phyloP scores from a whole-genome alignment of 2,329 filamentous ascomycete genomes.

The Byssochlamys sp. region DNA sequence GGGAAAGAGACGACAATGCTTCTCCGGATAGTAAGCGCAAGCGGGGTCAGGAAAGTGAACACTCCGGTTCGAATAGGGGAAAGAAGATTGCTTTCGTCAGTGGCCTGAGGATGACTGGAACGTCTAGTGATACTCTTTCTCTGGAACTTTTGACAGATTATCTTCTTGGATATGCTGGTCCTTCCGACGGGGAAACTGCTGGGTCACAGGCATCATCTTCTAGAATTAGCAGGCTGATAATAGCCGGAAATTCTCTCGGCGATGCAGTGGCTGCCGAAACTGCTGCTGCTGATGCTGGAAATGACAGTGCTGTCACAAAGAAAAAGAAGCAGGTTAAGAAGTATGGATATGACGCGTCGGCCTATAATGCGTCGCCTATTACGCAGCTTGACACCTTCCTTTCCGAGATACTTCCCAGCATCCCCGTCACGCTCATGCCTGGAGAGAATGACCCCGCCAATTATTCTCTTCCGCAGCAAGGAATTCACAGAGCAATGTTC shows the following conservation, averaged over 20 bases:
- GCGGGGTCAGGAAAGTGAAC: conserved; percentile 33
- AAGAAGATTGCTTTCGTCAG: conserved; percentile 82
- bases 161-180: conserved; percentile 69
- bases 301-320: conserved; percentile 12
- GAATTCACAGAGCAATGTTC: conserved; percentile 87
- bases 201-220: conserved; percentile 22
- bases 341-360: conserved; percentile 83
- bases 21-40: conserved; percentile 22
- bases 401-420: conserved; percentile 65
- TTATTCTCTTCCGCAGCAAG: conserved; percentile 80
- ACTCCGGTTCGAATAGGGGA: conserved; percentile 36
- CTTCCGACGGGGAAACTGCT: conserved; percentile 42
- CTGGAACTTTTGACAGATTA: conserved; percentile 76
- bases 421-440: conserved; percentile 81
- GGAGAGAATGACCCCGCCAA: conserved; percentile 81
- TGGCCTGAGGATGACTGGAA: conserved; percentile 72
- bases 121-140: conserved; percentile 62
- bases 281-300: conserved; percentile 28
- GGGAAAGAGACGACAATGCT: conserved; percentile 51
- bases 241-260: conserved; percentile 79
- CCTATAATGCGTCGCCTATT: conserved; percentile 80
- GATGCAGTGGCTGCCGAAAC: conserved; percentile 25
- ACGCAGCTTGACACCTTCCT: conserved; percentile 77
- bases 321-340: conserved; percentile 58
- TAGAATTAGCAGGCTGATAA: conserved; percentile 72